Base-by-base conservation (phyloP, 2,329 filamentous ascomycete species). In the Ilyonectria mors-panacis region DNA sequence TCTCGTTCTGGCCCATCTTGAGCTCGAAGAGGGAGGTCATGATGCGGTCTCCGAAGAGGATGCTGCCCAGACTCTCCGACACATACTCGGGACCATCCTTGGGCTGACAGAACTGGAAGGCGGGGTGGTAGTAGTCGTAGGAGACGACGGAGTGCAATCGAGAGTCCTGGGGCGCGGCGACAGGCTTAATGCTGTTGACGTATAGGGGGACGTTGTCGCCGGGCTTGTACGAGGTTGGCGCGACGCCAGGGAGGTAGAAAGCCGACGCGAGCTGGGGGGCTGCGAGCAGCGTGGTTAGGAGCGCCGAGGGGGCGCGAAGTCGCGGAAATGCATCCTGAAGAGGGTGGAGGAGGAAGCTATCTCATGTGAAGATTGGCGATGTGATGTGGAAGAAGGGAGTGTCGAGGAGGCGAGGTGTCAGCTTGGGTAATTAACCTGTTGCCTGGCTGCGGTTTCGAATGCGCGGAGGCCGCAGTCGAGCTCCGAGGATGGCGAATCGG, bases 211-310 rank as follows among this genome's bases (percentile, higher is more conserved):
- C 96, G 28, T 84, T 84, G 75, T 96, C 93, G 78, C 91, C 93
- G 59, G 85, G 84, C 76, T 93, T 90, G 85, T 99, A 99, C 63
- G 95, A 95, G 48, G 94, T 97, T 23, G 96, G 96, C 72, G 95
- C 95, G 75, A 98, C 94, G 74, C 96, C 96, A 42, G 95, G 96
- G 45, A 99, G 93, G 84, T 99, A 99, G 85, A 98, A 99, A 62
- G 94, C 94, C 2, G 90, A 86, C 15, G 86, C 82, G 39, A 90
- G 79, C 68, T 88, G 85, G 26, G 89, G 87, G 30, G 85, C 77
- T 53, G 84, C 81, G 42, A 90, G 77, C 53, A 89, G 77, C 28
- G 86, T 81, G 51, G 84, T 80, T 23, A 88, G 77, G 58, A 89
- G 82, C 78, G 85, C 84, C 78, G 85, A 81, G 26, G 84, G 84